These are phyloP conservation scores for Cladosporium sp. DNA, from an alignment of 2,329 filamentous ascomycete species.

Conservation along the genomic window DNA sequence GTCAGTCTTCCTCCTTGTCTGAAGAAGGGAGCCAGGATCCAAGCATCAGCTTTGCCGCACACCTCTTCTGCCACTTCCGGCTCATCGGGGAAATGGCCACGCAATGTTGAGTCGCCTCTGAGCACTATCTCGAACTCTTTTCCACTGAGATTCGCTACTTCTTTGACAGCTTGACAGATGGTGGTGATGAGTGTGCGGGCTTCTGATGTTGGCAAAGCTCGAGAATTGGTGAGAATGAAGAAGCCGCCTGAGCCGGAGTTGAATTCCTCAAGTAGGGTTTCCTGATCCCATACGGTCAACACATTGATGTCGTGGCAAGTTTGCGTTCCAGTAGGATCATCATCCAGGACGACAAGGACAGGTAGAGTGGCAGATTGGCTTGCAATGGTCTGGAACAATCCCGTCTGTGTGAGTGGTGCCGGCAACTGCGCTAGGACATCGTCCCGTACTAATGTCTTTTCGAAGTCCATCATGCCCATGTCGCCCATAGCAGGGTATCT, in stretches of 20 bases:
- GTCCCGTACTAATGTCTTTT: no score
- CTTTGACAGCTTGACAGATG: conserved; percentile 49
- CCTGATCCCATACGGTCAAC: conserved; percentile 51
- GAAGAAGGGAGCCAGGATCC: conserved; percentile 57
- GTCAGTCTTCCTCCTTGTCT: conserved; percentile 56
- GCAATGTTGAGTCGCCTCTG: conserved; percentile 53
- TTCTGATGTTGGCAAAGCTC: conserved; percentile 48
- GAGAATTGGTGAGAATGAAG: conserved; percentile 59
- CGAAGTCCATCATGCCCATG: no score
- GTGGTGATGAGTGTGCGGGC: conserved; percentile 47
- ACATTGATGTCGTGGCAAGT: conserved; percentile 56
- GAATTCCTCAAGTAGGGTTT: conserved; percentile 45
- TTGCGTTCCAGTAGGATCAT: conserved; percentile 50
- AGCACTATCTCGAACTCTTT: conserved; percentile 53
- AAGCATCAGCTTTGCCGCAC: conserved; percentile 49
- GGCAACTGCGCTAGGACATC: no score
- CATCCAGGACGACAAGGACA: conserved; percentile 10
- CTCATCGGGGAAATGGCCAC: conserved; percentile 56
- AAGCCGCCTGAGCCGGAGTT: conserved; percentile 43
- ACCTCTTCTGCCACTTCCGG: conserved; percentile 49
- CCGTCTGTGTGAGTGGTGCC: background rate
- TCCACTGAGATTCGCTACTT: conserved; percentile 38
- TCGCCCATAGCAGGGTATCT: no score
- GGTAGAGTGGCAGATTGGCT: background rate
- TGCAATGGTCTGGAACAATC: background rate